Base-by-base conservation (phyloP, 495 filamentous ascomycete genomes). In the Choiromyces venosus region DNA sequence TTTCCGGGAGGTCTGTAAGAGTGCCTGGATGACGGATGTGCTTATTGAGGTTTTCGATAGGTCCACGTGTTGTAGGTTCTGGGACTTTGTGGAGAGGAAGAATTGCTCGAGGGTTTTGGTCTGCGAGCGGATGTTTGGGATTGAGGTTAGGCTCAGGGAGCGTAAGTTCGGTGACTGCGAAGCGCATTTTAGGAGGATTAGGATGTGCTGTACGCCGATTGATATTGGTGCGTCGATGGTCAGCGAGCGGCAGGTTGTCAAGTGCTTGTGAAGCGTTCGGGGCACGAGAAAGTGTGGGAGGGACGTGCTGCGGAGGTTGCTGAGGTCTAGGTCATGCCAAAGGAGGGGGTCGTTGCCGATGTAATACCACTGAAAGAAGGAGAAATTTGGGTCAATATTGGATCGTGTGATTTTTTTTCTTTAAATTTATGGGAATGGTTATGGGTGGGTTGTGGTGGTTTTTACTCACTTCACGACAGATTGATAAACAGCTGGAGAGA, bases 381-480 rank as follows among this genome's bases (percentile, higher is more conserved):
- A 6, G 14, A 29, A 33, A 29, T 33, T 33, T 29, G 52, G 52
- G 52, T 61, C 10, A 61, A 61, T 56, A 61, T 61, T 61, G 25
- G 52, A 61, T 33, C n/a, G 46, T 56, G n/a, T 25, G n/a, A 56
- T 56, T 56, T 56, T 25, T 29, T 29, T 56, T 33, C 29, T n/a
- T n/a, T 21, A 0, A 33, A 71, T 75, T 75, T 9, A 35, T 39
- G 37, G 25, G 36, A 38, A 16, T 64, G 66, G 12, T 29, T 29
- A 33, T 33, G 35, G 33, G 10, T 18, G 38, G 42, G 70, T 35
- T n/a, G 36, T 21, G 66, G 73, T n/a, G 29, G 40, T 61, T 61
- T 61, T 29, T 61, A 73, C 65, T 42, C 52, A 80, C 79, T 65
- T 80, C 78, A 73, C 78, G 79, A n/a, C 78, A 80, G 65, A 73